These are phyloP conservation scores for Penicillium argentinense DNA, from an alignment of 495 filamentous ascomycete genomes.

Conservation along the genomic window DNA sequence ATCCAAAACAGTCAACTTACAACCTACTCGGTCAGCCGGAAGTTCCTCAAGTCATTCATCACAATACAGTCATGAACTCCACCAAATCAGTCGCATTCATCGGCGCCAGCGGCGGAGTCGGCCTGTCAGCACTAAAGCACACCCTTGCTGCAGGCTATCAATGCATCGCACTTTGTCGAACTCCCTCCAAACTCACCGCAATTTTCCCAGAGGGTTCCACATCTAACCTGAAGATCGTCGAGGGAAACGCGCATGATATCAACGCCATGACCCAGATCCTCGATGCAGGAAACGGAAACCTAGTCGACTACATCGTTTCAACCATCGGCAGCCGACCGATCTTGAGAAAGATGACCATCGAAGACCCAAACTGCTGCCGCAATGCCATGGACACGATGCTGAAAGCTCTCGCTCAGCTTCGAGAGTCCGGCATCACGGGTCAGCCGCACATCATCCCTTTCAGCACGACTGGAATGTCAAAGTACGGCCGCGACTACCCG, in stretches of 20 bases:
- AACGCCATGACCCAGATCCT: conserved; percentile 36
- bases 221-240: conserved; percentile 45
- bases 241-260: conserved; percentile 53
- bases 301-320: conserved; percentile 30
- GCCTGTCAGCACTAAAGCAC: conserved; percentile 45
- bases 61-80: conserved; percentile 20
- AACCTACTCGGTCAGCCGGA: too few relatives aligned
- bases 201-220: conserved; percentile 33
- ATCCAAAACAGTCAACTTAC: neutral
- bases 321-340: conserved; percentile 34
- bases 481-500: conserved; percentile 53
- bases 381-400: conserved; percentile 49
- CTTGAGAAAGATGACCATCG: conserved; percentile 31
- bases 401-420: conserved; percentile 36
- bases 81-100: conserved; percentile 45
- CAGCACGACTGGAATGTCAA: conserved; percentile 54
- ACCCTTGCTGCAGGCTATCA: conserved; percentile 51
- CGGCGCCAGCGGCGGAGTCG: conserved; percentile 52
- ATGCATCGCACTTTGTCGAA: conserved; percentile 56
- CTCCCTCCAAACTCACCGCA: conserved; percentile 58
- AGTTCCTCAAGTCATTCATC: too few relatives aligned
- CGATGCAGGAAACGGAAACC: conserved; percentile 21
- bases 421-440: conserved; percentile 11
- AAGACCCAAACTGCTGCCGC: conserved; percentile 60
- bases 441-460: conserved; percentile 48